Base-by-base conservation (phyloP, 1,139 yeast genomes). In the Chernovozyma aurita region DNA sequence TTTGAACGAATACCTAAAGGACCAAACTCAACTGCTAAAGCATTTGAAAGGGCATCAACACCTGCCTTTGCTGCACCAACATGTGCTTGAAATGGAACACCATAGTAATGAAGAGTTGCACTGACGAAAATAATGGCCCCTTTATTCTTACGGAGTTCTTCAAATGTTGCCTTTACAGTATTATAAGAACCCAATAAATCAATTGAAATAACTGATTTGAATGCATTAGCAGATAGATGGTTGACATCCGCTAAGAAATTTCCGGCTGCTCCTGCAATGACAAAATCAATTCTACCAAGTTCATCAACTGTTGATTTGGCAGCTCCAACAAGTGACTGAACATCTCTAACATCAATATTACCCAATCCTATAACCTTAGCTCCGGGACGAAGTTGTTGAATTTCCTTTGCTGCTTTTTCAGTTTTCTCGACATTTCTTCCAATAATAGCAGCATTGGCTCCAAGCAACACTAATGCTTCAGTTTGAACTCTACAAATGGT, bases 31-130 rank as follows among this genome's bases (percentile, higher is more conserved):
- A 87, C 90, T 1, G 97, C 95, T 45, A 90, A 63, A 2, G 90
- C 84, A 47, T 84, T 80, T 16, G 90, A 80, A 35, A 90, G 65
- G 1, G 97, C 95, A 56, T 90, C 97, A 29, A 90, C 76, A 24
- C 96, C 97, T 1, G 97, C 96, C 62, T 90, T 90, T 6, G 97
- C 97, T 0, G 97, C 96, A 3, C 92, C 84, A 2, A 87, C 96
- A 49, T 90, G 97, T 2, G 78, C 50, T 61, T 90, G 97, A 63
- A 84, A 78, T 7, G 96, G 95, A 5, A 85, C 77, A n/a, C 97
- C 97, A 50, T 80, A 76, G 59, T 85, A 86, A 57, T 90, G 97
- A 39, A 90, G 70, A 1, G 97, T 88, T 1, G 97, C 95, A 39
- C 90, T 77, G n/a, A 90, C 85, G 48, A 90, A 87, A n/a, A 90